These are phyloP conservation scores for Pichia sp. DNA, from an alignment of 1,139 yeast genomes.

Conservation along the genomic window DNA sequence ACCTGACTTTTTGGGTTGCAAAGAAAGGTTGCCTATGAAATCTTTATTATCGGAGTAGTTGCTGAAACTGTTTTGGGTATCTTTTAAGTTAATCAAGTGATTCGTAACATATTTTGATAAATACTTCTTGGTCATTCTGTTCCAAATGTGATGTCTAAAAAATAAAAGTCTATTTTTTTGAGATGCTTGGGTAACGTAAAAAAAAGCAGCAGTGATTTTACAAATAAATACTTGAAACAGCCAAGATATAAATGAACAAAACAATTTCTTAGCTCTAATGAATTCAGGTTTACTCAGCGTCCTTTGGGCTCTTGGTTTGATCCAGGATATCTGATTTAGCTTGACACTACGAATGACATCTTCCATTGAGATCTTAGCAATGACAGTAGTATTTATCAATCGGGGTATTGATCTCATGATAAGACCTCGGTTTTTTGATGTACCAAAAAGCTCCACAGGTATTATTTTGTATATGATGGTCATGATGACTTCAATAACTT, in stretches of 20 bases:
- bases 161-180: slow-evolving; percentile 40
- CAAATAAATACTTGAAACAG: slow-evolving; percentile 46
- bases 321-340: slow-evolving; percentile 45
- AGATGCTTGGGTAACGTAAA: slow-evolving; percentile 63
- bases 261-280: slow-evolving; percentile 32
- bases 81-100: slow-evolving; percentile 29
- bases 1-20: slow-evolving; percentile 54
- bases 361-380: slow-evolving; percentile 31
- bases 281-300: slow-evolving; percentile 39
- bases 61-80: slow-evolving; percentile 23
- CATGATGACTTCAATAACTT: slow-evolving; percentile 41
- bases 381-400: slow-evolving; percentile 39
- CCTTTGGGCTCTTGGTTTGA: slow-evolving; percentile 32
- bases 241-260: slow-evolving; percentile 54
- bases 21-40: slow-evolving; percentile 30
- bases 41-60: slow-evolving; percentile 24
- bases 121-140: slow-evolving; percentile 39
- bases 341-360: slow-evolving; percentile 34
- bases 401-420: slow-evolving; percentile 38
- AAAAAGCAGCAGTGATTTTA: slow-evolving; percentile 48
- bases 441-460: slow-evolving; percentile 56
- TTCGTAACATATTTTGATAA: slow-evolving; percentile 37
- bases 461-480: slow-evolving; percentile 44
- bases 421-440: slow-evolving; percentile 41
- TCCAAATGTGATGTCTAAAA: slow-evolving; percentile 64